Evolutionary conservation across 768 basidiomycete species (phyloP).

Genomic region (Solioccasus polychromus): DNA sequence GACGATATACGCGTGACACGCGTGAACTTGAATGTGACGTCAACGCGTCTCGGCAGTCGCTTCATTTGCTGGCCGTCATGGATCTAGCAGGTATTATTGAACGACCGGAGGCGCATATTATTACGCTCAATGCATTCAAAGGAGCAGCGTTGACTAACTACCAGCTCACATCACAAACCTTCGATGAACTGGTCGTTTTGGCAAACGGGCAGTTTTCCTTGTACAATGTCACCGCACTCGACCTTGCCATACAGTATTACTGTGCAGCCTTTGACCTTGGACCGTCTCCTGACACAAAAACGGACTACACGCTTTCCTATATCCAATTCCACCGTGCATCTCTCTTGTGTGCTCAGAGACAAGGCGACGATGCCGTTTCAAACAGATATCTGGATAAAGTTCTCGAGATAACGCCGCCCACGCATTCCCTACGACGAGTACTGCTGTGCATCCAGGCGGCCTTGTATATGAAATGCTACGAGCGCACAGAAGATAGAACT

Average conservation of each 20-base stretch:
- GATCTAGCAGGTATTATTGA: too few relatives aligned
- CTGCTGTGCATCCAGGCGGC: constrained; percentile 9
- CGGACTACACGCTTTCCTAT: constrained; percentile 6
- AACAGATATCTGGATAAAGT: constrained; percentile 10
- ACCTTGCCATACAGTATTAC: constrained; percentile 13
- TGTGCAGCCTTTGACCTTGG: constrained; percentile 18
- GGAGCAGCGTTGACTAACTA: too few relatives aligned
- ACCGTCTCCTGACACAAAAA: constrained; percentile 1
- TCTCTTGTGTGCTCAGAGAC: not conserved
- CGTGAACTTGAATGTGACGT: constrained; percentile 1
- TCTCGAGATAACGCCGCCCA: constrained; percentile 2
- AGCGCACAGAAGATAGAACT: constrained; percentile 3
- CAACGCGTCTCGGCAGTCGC: not conserved
- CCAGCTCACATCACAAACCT: constrained; percentile 27
- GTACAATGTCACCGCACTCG: constrained; percentile 7
- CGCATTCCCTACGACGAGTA: constrained; percentile 8
- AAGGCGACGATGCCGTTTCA: not conserved
- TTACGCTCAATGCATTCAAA: too few relatives aligned
- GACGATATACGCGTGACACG: constrained; percentile 15
- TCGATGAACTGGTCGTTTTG: constrained; percentile 9
- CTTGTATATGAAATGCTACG: constrained; percentile 9
- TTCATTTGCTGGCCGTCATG: too few relatives aligned
- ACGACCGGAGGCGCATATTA: too few relatives aligned
- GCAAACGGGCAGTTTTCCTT: constrained; percentile 7
- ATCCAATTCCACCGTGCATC: constrained; percentile 5